Evolutionary conservation across 495 filamentous ascomycete species (phyloP).

Genomic region (Aspergillus heteromorphus): DNA sequence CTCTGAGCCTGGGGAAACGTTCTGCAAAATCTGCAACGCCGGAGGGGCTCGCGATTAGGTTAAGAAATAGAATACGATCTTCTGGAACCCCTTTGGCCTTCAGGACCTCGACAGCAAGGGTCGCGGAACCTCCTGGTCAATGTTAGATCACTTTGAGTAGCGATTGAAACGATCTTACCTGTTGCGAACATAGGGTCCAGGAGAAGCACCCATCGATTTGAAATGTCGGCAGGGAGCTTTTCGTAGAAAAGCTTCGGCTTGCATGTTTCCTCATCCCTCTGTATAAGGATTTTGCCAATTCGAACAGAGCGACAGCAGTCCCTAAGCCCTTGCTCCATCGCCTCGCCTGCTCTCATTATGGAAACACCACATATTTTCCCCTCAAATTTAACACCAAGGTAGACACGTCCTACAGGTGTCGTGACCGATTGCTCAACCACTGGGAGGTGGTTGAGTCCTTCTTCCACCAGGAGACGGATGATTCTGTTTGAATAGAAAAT

Average conservation of each 20-base stretch:
- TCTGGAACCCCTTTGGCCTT: conserved; percentile 87
- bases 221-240: conserved; percentile 91
- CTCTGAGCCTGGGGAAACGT: conserved; percentile 83
- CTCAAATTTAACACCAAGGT: conserved; percentile 88
- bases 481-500: conserved; percentile 99
- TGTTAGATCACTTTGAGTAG: conserved; percentile 7
- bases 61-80: conserved; percentile 90
- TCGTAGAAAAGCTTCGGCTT: conserved; percentile 93
- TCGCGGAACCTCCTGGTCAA: conserved; percentile 77
- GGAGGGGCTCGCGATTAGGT: conserved; percentile 91
- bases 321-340: conserved; percentile 94
- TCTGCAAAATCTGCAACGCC: conserved; percentile 86
- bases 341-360: conserved; percentile 96
- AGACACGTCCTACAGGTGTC: conserved; percentile 84
- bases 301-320: conserved; percentile 95
- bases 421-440: conserved; percentile 81
- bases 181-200: conserved; percentile 99
- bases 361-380: conserved; percentile 98
- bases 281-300: conserved; percentile 97
- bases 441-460: conserved; percentile 94
- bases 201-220: conserved; percentile 87
- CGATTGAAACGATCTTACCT: conserved; percentile 48
- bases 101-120: conserved; percentile 91
- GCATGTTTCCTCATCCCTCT: conserved; percentile 91
- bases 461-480: conserved; percentile 95